A percentile compares a stretch with the other conserved stretches of the same genome.
Evolutionary conservation across 1,284 basidiomycete genomes (phyloP).

Genomic region (Violaceomyces palustris): DNA sequence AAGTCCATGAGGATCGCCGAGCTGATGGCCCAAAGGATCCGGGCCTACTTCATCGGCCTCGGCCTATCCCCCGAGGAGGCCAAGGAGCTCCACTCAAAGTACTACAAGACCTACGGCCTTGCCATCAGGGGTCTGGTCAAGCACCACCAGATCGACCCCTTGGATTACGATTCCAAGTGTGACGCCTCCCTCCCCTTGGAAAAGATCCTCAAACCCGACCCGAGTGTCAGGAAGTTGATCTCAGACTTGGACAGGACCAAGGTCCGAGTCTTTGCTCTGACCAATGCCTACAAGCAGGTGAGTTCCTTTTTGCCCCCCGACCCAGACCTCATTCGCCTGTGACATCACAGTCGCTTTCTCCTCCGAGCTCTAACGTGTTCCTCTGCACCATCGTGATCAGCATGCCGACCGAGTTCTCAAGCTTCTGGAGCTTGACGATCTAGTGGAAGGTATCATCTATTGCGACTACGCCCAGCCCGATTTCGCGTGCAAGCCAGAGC

Average conservation of each 20-base stretch:
- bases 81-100: conserved; percentile 65
- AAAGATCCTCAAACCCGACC: conserved; percentile 67
- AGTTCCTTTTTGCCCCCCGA: background rate
- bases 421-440: conserved; percentile 68
- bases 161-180: conserved; percentile 80
- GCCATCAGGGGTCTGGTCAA: conserved; percentile 74
- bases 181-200: conserved; percentile 79
- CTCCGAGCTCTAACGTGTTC: conserved; percentile 3
- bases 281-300: conserved; percentile 46
- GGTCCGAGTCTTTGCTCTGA: conserved; percentile 57
- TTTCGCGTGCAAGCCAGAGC: conserved; percentile 78
- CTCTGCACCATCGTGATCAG: conserved; percentile 54
- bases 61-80: conserved; percentile 69
- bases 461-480: conserved; percentile 68
- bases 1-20: conserved; percentile 61
- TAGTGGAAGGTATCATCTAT: conserved; percentile 72
- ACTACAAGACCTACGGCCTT: conserved; percentile 73
- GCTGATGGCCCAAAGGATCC: conserved; percentile 72
- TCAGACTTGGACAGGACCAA: conserved; percentile 73
- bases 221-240: conserved; percentile 64
- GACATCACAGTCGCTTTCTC: conserved; percentile 1
- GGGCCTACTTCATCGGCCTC: conserved; percentile 71
- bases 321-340: background rate
- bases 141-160: conserved; percentile 75
- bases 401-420: conserved; percentile 74